Conservation (phyloP, 805 yeast species). For the Zygosaccharomyces pseudorouxii region DNA sequence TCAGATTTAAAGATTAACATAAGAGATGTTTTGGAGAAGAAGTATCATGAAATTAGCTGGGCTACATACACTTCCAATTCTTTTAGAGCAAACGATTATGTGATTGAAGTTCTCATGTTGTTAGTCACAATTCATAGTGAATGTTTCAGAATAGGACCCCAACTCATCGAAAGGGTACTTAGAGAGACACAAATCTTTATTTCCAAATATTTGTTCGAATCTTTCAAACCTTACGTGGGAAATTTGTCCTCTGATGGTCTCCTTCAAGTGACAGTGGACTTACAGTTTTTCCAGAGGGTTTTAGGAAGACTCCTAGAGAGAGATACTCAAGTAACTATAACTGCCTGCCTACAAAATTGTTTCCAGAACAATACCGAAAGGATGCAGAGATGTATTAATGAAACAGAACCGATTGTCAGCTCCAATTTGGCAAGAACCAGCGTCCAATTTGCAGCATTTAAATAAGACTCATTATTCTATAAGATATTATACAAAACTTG, state of each 20-base stretch:
- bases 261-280: conserved; percentile 49
- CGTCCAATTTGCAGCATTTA: conserved; percentile 34
- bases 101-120: conserved; percentile 46
- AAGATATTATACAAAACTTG: not conserved
- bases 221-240: conserved; percentile 42
- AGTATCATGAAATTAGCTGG: conserved; percentile 43
- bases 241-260: conserved; percentile 44
- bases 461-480: conserved; percentile 7
- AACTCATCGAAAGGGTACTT: conserved; percentile 43
- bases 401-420: conserved; percentile 31
- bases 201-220: conserved; percentile 37
- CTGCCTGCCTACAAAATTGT: conserved; percentile 33
- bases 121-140: conserved; percentile 50
- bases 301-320: conserved; percentile 28
- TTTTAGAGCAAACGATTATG: conserved; percentile 42
- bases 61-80: conserved; percentile 32
- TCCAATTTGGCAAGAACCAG: conserved; percentile 30
- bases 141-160: conserved; percentile 46
- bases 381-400: conserved; percentile 25
- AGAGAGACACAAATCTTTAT: conserved; percentile 40
- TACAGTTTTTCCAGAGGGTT: conserved; percentile 45
- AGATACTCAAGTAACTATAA: conserved; percentile 30
- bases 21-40: conserved; percentile 40
- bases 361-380: conserved; percentile 28
- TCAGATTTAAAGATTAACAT: conserved; percentile 43